Conservation (phyloP, 106 monocot genomes). For the Amphibolis antarctica region DNA sequence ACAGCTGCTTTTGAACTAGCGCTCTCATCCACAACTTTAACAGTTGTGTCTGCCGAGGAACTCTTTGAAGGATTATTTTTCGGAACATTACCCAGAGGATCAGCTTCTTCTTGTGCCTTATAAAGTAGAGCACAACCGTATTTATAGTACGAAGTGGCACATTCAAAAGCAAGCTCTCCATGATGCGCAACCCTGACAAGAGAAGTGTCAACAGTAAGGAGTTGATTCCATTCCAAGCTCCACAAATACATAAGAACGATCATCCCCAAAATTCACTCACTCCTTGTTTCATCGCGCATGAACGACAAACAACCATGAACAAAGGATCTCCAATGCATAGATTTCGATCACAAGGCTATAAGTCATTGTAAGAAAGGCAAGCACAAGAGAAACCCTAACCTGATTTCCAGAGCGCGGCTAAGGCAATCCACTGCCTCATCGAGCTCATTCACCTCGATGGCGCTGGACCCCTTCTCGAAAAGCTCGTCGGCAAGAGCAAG, state of each 20-base stretch:
- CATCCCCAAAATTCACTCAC: background rate
- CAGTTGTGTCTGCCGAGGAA: constrained; percentile 12
- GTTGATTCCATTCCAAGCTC: background rate
- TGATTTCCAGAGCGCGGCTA: constrained; percentile 90
- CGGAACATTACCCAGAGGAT: constrained; percentile 63
- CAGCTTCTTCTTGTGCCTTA: constrained; percentile 88
- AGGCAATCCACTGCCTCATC: constrained; percentile 73
- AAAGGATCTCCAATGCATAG: too few relatives aligned
- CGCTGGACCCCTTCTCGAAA: constrained; percentile 75
- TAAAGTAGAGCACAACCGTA: constrained; percentile 80
- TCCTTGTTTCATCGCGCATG: too few relatives aligned
- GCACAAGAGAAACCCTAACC: constrained; percentile 21
- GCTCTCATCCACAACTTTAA: constrained; percentile 13
- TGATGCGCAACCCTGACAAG: constrained; percentile 41
- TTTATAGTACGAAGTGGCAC: constrained; percentile 73
- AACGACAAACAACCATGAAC: too few relatives aligned
- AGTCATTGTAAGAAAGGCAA: background rate
- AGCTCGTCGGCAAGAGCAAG: constrained; percentile 50
- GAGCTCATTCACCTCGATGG: constrained; percentile 58
- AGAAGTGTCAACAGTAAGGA: background rate
- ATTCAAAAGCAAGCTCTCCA: constrained; percentile 86
- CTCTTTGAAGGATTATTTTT: constrained; percentile 22
- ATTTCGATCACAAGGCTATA: background rate
- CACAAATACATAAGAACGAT: background rate
- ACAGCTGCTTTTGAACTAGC: constrained; percentile 23